Evolutionary conservation across 768 basidiomycete genomes (phyloP), one percentile per base, ranked within the genome.

Genomic region (Leccinum fibrillosum): DNA sequence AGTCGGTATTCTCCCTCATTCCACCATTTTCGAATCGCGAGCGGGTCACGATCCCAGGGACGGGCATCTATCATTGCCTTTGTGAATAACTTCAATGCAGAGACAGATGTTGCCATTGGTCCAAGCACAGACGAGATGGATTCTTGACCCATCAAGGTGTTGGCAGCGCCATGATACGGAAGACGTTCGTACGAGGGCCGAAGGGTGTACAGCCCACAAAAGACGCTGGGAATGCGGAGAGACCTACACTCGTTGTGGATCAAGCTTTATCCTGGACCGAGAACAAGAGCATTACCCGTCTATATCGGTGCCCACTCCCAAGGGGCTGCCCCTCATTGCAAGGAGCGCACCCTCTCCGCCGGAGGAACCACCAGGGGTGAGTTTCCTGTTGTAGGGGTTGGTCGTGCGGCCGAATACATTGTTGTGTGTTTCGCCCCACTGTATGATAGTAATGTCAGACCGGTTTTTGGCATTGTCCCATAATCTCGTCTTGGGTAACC

Each of bases 291-390:
- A 50, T 65, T 65, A 89, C 88, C 90, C 88, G 58, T 85, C 89
- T 59, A 92, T 84, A 69, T 94, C 92, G 19, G 92, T 88, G 48
- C 92, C 92, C 5, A 92, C 82, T 25, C 90, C 89, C 64, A 83
- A 55, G 5, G 76, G 75, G 37, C 75, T 75, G 25, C 82, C 82
- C 52, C 70, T 76, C 63, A 73, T 62, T 48, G 64, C 86, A 39
- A 94, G 70, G 3, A 94, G 79, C 0, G 92, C 90, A 30, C 88
- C 89, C 75, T 94, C 94, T 32, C 93, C 93, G 5, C 94, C 93
- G 3, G 88, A 89, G 1, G 91, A 94, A 0, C 93, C 93, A 15
- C 93, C 93, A 5, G 80, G 72, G 4, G 88, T 91, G 47, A 92
- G 77, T 19, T 78, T 78, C 15, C 86, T 81, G 65, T 93, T 92